phyloP scores from a whole-genome alignment of 148 eudicot species.

The Amaranthus hypochondriacus region DNA sequence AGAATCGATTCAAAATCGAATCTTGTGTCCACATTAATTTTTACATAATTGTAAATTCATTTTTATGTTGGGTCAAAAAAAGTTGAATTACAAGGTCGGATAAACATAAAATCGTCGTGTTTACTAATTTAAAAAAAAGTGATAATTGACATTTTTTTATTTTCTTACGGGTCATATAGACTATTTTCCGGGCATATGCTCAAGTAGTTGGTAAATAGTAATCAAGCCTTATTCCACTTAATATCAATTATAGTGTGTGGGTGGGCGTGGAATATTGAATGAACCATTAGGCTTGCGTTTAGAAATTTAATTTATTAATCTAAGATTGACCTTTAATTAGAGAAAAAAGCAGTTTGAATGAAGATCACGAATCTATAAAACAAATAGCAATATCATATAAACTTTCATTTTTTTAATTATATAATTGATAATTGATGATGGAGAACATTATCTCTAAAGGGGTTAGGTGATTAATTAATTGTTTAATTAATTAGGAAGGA shows the following conservation, averaged over 20 bases:
- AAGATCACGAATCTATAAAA: slow-evolving; percentile 14
- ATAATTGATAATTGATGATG: slow-evolving; percentile 7
- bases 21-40: too few species aligned
- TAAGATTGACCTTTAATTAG: background rate
- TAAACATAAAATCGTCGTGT: too few species aligned
- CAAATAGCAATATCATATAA: slow-evolving; percentile 5
- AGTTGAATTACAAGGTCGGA: too few species aligned
- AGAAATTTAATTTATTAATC: background rate
- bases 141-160: background rate
- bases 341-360: slow-evolving; percentile 1
- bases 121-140: too few species aligned
- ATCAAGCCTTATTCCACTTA: background rate
- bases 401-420: background rate
- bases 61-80: too few species aligned
- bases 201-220: slow-evolving; percentile 21
- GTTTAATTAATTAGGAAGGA: background rate
- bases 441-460: slow-evolving; percentile 23
- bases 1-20: too few species aligned
- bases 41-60: too few species aligned
- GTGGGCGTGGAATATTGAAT: slow-evolving; percentile 15
- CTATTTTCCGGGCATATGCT: slow-evolving; percentile 12
- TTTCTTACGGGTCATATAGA: slow-evolving; percentile 12
- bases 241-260: slow-evolving; percentile 14
- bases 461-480: slow-evolving; percentile 26
- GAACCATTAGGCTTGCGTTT: background rate